phyloP scores from a whole-genome alignment of 78 protist species.

The Paulinella micropora region DNA sequence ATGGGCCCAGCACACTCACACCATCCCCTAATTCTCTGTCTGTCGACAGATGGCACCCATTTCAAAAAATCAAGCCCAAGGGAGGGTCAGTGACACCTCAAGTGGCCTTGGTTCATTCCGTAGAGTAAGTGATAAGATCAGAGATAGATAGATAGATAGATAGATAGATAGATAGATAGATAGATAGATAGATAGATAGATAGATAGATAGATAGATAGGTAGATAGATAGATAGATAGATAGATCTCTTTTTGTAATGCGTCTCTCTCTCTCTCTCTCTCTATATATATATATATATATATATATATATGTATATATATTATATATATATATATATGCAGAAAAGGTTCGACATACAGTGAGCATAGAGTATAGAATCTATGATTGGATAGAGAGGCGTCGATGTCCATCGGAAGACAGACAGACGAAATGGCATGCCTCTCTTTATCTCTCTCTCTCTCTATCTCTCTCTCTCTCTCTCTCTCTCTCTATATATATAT shows the following conservation, averaged over 20 bases:
- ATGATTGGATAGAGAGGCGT: too few relatives aligned
- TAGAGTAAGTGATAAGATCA: background rate
- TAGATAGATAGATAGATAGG: background rate
- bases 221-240: background rate
- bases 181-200: background rate
- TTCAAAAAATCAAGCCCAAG: too few relatives aligned
- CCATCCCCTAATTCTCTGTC: too few relatives aligned
- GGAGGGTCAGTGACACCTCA: too few relatives aligned
- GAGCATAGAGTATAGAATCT: too few relatives aligned
- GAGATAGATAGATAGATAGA: background rate
- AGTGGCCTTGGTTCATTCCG: too few relatives aligned
- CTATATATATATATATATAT: background rate
- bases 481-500: background rate
- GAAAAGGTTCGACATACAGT: too few relatives aligned
- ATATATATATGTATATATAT: background rate
- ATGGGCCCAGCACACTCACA: too few relatives aligned
- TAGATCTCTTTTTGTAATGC: background rate
- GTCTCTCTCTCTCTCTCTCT: background rate
- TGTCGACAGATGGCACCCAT: too few relatives aligned
- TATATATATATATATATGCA: background rate
- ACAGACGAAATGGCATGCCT: too few relatives aligned
- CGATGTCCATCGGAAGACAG: too few relatives aligned
- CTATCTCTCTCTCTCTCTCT: background rate
- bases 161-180: background rate
- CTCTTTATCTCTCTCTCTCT: too few relatives aligned